These are phyloP conservation scores for Ramaria sp. DNA, from an alignment of 768 basidiomycete species.

Conservation along the genomic window DNA sequence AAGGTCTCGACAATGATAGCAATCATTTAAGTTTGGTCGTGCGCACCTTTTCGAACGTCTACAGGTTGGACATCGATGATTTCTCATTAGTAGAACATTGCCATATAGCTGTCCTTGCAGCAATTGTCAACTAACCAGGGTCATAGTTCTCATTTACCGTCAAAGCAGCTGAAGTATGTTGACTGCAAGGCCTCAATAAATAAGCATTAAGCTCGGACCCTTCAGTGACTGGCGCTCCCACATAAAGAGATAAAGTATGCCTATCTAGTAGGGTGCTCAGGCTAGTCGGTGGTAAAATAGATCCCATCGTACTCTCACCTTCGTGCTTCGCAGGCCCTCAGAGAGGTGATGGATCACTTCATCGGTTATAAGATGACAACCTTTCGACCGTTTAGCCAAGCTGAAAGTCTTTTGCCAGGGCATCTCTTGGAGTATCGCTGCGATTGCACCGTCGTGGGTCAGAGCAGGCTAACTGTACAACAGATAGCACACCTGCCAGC, in stretches of 20 bases:
- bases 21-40: not conserved
- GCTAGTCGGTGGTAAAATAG: not conserved
- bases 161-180: conserved; percentile 70
- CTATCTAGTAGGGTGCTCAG: conserved; percentile 37
- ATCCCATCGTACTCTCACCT: conserved; percentile 29
- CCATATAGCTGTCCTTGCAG: conserved; percentile 24
- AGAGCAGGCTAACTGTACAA: not conserved
- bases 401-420: conserved; percentile 86
- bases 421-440: conserved; percentile 33
- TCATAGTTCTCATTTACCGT: conserved; percentile 90
- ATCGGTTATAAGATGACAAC: conserved; percentile 78
- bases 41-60: conserved; percentile 18
- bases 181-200: conserved; percentile 28
- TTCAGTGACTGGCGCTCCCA: conserved; percentile 24
- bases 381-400: conserved; percentile 40
- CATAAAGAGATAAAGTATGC: conserved; percentile 88
- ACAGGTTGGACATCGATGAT: not conserved
- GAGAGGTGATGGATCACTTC: conserved; percentile 58
- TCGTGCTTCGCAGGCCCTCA: conserved; percentile 54
- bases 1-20: not conserved
- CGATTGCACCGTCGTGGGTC: not conserved
- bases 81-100: not conserved
- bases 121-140: conserved; percentile 32
- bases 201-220: not conserved
- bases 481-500: not conserved